Percentiles rank a stretch among this genome's conserved stretches.
These are phyloP conservation scores for Colletotrichum sansevieriae DNA, from an alignment of 2,329 filamentous ascomycete species.

Conservation along the genomic window DNA sequence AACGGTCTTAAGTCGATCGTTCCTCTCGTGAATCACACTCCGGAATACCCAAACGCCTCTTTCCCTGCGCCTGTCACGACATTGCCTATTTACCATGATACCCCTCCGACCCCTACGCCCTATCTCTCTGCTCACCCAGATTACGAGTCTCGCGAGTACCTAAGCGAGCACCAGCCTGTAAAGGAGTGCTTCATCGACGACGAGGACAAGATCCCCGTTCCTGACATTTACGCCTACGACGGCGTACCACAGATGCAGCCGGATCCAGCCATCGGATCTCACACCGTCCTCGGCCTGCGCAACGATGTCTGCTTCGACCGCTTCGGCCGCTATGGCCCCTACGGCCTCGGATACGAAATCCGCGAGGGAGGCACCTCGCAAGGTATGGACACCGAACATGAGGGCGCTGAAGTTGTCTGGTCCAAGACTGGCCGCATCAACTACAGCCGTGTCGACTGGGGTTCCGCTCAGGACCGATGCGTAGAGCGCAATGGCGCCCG, in stretches of 20 bases:
- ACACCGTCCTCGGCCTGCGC: constrained; percentile 78
- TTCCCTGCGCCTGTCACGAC: constrained; percentile 51
- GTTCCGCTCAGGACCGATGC: constrained; percentile 65
- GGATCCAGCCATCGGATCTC: constrained; percentile 81
- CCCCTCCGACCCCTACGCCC: constrained; percentile 58
- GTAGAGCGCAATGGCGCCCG: constrained; percentile 73
- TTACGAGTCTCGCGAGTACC: constrained; percentile 70
- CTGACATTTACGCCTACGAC: constrained; percentile 75
- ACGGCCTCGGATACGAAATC: constrained; percentile 85
- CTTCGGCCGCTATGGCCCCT: constrained; percentile 86
- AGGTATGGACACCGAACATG: constrained; percentile 77
- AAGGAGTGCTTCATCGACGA: constrained; percentile 74
- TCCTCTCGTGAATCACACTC: constrained; percentile 70
- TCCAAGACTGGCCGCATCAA: constrained; percentile 66
- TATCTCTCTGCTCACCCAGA: constrained; percentile 75
- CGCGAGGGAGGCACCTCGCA: constrained; percentile 79
- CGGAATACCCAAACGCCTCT: constrained; percentile 77
- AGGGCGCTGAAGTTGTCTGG: constrained; percentile 75
- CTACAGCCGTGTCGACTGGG: constrained; percentile 69
- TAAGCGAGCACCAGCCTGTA: constrained; percentile 64
- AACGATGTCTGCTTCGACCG: constrained; percentile 90
- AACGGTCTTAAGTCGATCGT: constrained; percentile 81
- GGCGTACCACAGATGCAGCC: constrained; percentile 83
- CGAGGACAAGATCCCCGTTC: constrained; percentile 67
- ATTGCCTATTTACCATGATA: constrained; percentile 50